Base-by-base conservation (phyloP, 2,329 filamentous ascomycete species). In the Stenocarpella maydis region DNA sequence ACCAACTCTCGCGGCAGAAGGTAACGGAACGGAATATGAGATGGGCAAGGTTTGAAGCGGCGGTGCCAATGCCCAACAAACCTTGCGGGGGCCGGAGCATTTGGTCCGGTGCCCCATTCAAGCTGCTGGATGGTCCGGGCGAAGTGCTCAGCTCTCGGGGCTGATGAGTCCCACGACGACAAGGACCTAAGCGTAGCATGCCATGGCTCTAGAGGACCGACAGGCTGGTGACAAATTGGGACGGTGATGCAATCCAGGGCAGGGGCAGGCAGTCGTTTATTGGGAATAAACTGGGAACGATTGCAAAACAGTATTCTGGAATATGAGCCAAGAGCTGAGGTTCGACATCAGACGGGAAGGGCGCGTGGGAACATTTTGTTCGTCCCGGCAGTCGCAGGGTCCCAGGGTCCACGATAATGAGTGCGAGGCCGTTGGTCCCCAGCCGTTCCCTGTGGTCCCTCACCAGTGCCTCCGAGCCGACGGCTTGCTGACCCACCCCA, bases 41-140 rank as follows among this genome's bases (percentile, higher is more conserved):
- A 28, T 37, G 58, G 26, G 43, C 43, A 63, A 63, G 28, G 43
- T 49, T 63, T 49, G 58, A 63, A 61, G 41, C 58, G 47, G 47
- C 41, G 41, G 28, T 8, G n/a, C 14, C 58, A 49, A 17, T 63
- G 14, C 43, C n/a, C 43, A 14, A 21, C 58, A 63, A 63, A 24
- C 54, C 14, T 19, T 19, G 53, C 21, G 15, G n/a, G n/a, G 34
- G 8, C 43, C 58, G 58, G 58, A 63, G 58, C 43, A 17, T 49
- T 2, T 37, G 28, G n/a, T 63, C 58, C 58, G 58, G 28, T 19
- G 41, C 34, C 58, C 58, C 58, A 49, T 63, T 63, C n/a, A n/a
- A n/a, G n/a, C n/a, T 63, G 19, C 37, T 63, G 8, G 28, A 17
- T 15, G 14, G 17, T 12, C 9, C 2, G 31, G 8, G n/a, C n/a